phyloP scores from a whole-genome alignment of 495 filamentous ascomycete species.

The Penicillium tannophilum region DNA sequence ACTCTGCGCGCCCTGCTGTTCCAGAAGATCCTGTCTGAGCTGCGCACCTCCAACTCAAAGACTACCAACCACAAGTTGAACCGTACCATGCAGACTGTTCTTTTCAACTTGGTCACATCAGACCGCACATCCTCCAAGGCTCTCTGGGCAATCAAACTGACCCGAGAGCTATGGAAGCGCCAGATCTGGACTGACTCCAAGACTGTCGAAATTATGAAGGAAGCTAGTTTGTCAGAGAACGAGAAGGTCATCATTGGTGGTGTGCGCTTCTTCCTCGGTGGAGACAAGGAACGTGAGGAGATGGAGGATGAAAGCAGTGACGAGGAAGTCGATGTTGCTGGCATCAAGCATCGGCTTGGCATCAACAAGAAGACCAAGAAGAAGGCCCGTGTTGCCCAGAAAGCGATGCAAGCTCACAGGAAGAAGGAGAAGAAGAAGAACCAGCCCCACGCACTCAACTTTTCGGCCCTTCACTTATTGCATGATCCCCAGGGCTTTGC shows the following conservation, averaged over 20 bases:
- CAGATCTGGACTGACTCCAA: slow-evolving; percentile 88
- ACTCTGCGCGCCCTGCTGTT: slow-evolving; percentile 80
- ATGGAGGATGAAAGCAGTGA: slow-evolving; percentile 86
- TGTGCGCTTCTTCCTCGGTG: slow-evolving; percentile 92
- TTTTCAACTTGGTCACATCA: slow-evolving; percentile 85
- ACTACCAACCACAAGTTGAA: slow-evolving; percentile 89
- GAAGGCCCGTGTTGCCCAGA: slow-evolving; percentile 73
- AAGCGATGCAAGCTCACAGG: slow-evolving; percentile 69
- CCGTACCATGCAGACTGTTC: slow-evolving; percentile 84
- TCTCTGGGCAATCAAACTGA: slow-evolving; percentile 91
- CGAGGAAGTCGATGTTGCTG: slow-evolving; percentile 76
- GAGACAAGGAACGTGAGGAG: slow-evolving; percentile 92
- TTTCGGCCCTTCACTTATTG: slow-evolving; percentile 94
- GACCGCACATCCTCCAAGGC: slow-evolving; percentile 83
- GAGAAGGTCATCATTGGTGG: slow-evolving; percentile 87
- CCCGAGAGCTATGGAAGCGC: slow-evolving; percentile 83
- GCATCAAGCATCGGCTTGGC: slow-evolving; percentile 76
- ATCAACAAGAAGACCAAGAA: slow-evolving; percentile 98
- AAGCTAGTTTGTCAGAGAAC: slow-evolving; percentile 78
- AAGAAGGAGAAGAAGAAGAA: slow-evolving; percentile 87
- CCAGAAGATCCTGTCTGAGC: slow-evolving; percentile 87
- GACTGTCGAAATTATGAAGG: slow-evolving; percentile 92
- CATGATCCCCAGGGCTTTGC: slow-evolving; percentile 96
- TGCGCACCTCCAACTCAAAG: slow-evolving; percentile 82
- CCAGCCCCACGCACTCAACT: slow-evolving; percentile 84